A percentile compares a stretch with the other conserved stretches of the same genome.
Evolutionary conservation across 441 rosid species (phyloP).

Genomic region (Populus hybrid): DNA sequence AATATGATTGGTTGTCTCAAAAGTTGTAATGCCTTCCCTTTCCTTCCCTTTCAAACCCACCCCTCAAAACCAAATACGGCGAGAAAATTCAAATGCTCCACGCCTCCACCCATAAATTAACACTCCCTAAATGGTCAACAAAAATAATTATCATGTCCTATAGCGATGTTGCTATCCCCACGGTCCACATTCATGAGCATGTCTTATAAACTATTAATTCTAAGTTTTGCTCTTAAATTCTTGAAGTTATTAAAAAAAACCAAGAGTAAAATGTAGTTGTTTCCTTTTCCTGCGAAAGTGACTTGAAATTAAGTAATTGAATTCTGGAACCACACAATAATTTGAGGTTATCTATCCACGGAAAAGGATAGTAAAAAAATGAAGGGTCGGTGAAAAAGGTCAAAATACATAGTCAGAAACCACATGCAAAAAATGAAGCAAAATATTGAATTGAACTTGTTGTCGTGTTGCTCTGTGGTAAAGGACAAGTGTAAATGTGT

Average conservation of each 20-base stretch:
- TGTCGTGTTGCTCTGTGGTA: neutral
- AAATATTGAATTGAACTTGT: neutral
- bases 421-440: neutral
- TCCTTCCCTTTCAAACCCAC: neutral
- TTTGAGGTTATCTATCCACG: neutral
- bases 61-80: neutral
- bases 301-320: no score
- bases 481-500: constrained; percentile 9
- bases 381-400: neutral
- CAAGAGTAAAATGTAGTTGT: no score
- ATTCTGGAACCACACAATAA: neutral
- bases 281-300: no score
- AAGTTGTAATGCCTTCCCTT: neutral
- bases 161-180: no score
- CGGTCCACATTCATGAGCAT: no score
- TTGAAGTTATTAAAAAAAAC: no score
- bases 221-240: no score
- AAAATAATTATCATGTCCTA: no score
- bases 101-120: neutral
- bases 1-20: neutral
- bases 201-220: no score
- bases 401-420: neutral
- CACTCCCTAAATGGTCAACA: neutral
- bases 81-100: neutral
- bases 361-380: neutral